Base-by-base conservation (phyloP, 345 rosid genomes). In the Excoecaria cochinchinensis region DNA sequence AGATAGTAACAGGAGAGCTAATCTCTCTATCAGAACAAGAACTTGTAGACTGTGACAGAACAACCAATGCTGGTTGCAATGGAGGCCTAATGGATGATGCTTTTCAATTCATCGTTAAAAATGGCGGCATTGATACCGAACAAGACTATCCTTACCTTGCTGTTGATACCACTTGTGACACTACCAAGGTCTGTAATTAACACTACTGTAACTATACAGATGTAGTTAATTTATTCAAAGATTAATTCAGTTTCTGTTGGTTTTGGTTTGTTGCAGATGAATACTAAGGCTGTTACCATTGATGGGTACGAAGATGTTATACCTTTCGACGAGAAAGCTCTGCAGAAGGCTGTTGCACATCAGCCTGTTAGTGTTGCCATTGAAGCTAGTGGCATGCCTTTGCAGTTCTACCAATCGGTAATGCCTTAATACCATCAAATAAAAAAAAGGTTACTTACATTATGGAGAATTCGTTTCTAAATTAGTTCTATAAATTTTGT, bases 301-400 rank as follows among this genome's bases (percentile, higher is more conserved):
- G 77, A 78, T 46, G 81, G 81, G 74, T 78, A 13, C 53, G 81
- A 78, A 55, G 74, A 73, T 67, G 74, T 78, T 42, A 5, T 14
- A n/a, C 74, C 81, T 36, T 78, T 1, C 9, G 63, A 78, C 44
- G 77, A 78, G 51, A 73, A 69, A 46, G 73, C 81, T 0, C 62
- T 78, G 66, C 70, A 78, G 70, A 78, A 78, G 62, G 81, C 74
- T 7, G 77, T 78, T 21, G 62, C 81, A 25, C 65, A 78, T 62
- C 81, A 78, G 55, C 81, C 81, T 7, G 74, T 73, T 17, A 78
- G 81, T 42, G 81, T 74, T 42, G 81, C 77, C 70, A 78, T 74
- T 73, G 77, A 78, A 68, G 77, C 81, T 22, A 53, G 77, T 59
- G 77, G 77, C 63, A 60, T 60, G 77, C 55, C 77, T 42, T 74